These are phyloP conservation scores for Citrullus colocynthis DNA, from an alignment of 306 rosid genomes.

Conservation along the genomic window DNA sequence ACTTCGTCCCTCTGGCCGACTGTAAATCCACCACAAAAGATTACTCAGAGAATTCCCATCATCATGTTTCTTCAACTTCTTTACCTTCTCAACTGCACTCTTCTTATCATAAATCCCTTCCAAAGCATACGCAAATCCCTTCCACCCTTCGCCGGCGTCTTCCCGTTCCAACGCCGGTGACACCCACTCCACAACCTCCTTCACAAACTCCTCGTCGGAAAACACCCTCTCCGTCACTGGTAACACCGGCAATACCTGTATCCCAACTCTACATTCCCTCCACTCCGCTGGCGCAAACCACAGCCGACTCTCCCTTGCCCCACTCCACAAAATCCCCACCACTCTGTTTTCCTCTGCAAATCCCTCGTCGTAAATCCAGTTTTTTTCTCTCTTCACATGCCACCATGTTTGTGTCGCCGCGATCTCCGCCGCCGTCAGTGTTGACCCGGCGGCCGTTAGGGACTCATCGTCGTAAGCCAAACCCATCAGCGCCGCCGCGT, in stretches of 20 bases:
- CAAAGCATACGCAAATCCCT: constrained; percentile 58
- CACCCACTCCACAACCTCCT: constrained; percentile 65
- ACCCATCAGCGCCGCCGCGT: constrained; percentile 76
- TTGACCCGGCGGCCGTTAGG: constrained; percentile 40
- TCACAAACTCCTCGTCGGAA: constrained; percentile 38
- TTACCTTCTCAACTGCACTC: constrained; percentile 31
- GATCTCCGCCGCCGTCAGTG: constrained; percentile 51
- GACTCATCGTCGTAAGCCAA: constrained; percentile 48
- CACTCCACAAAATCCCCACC: constrained; percentile 66
- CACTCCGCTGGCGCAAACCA: constrained; percentile 81
- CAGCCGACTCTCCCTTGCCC: constrained; percentile 65
- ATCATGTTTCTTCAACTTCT: constrained; percentile 41
- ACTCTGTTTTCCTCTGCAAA: constrained; percentile 43
- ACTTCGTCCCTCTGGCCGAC: not conserved
- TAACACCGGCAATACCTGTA: constrained; percentile 53
- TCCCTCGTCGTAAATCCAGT: constrained; percentile 33
- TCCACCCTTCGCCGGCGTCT: constrained; percentile 84
- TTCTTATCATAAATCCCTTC: constrained; percentile 45
- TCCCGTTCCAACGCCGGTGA: constrained; percentile 45
- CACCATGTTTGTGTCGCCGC: constrained; percentile 72
- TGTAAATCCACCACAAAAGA: constrained; percentile 79
- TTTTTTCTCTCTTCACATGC: constrained; percentile 47
- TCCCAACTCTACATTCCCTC: constrained; percentile 69
- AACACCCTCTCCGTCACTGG: constrained; percentile 61
- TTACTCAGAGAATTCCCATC: constrained; percentile 69